Conservation (phyloP, 2,329 filamentous ascomycete genomes). For the Calonectria pseudoturangicola region DNA sequence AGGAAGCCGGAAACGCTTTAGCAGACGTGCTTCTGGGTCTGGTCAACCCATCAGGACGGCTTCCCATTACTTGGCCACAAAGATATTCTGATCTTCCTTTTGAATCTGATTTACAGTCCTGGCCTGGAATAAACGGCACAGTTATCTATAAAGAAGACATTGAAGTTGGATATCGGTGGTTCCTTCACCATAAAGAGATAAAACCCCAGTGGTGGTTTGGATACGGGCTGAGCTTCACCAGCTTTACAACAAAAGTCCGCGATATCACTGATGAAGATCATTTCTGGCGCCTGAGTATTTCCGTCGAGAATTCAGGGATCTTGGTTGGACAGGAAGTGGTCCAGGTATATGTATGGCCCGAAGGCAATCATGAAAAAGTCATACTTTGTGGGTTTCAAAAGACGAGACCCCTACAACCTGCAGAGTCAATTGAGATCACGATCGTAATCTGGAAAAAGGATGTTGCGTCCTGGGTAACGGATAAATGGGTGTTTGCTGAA, state of each 20-base stretch:
- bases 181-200: slow-evolving; percentile 1
- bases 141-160: slow-evolving; percentile 38
- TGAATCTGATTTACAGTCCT: slow-evolving; percentile 19
- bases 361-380: neutral
- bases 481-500: neutral
- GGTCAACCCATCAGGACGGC: slow-evolving; percentile 30
- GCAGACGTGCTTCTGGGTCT: slow-evolving; percentile 35
- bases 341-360: slow-evolving; percentile 2
- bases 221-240: slow-evolving; percentile 31
- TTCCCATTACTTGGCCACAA: slow-evolving; percentile 34
- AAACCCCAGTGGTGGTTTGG: slow-evolving; percentile 36
- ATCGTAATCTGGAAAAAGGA: neutral
- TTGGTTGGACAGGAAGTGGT: slow-evolving; percentile 24
- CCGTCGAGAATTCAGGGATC: neutral
- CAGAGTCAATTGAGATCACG: neutral
- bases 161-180: slow-evolving; percentile 41
- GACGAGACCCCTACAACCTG: neutral
- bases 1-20: slow-evolving; percentile 34
- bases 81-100: slow-evolving; percentile 32
- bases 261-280: neutral
- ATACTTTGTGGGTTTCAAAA: neutral
- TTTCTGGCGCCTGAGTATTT: neutral
- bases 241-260: neutral
- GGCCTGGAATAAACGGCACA: slow-evolving; percentile 38
- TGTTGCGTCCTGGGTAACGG: neutral